Evolutionary conservation across 129 eudicot species (phyloP).

Genomic region (Flaveria brownii): DNA sequence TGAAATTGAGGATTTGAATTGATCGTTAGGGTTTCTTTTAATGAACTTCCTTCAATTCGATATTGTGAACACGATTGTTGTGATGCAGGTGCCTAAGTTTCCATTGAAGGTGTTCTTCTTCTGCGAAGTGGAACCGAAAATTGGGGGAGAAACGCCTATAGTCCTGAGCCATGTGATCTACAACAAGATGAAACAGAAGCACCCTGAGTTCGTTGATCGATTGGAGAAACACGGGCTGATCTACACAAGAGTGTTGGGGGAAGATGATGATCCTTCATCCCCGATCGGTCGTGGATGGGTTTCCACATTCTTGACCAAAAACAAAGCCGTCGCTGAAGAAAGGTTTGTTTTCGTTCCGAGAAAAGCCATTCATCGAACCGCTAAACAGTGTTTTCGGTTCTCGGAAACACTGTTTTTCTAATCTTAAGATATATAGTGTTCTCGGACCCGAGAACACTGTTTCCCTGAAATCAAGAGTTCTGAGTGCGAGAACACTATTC

Average conservation of each 20-base stretch:
- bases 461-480: too few species aligned
- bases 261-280: slow-evolving; percentile 90
- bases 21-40: too few species aligned
- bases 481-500: too few species aligned
- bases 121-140: slow-evolving; percentile 84
- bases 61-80: not conserved
- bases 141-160: slow-evolving; percentile 96
- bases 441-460: too few species aligned
- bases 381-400: too few species aligned
- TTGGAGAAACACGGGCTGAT: slow-evolving; percentile 79
- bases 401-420: too few species aligned
- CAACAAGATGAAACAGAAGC: slow-evolving; percentile 72
- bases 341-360: slow-evolving; percentile 42
- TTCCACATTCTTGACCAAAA: slow-evolving; percentile 85
- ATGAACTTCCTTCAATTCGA: too few species aligned
- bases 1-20: too few species aligned
- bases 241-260: slow-evolving; percentile 77
- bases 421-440: too few species aligned
- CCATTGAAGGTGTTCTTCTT: slow-evolving; percentile 92
- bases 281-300: slow-evolving; percentile 99
- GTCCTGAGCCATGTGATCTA: slow-evolving; percentile 90
- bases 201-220: slow-evolving; percentile 73
- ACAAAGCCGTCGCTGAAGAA: slow-evolving; percentile 84
- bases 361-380: not conserved
- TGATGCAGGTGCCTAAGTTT: slow-evolving; percentile 72